phyloP scores from a whole-genome alignment of 768 basidiomycete species.

The Lyophyllum semitale region DNA sequence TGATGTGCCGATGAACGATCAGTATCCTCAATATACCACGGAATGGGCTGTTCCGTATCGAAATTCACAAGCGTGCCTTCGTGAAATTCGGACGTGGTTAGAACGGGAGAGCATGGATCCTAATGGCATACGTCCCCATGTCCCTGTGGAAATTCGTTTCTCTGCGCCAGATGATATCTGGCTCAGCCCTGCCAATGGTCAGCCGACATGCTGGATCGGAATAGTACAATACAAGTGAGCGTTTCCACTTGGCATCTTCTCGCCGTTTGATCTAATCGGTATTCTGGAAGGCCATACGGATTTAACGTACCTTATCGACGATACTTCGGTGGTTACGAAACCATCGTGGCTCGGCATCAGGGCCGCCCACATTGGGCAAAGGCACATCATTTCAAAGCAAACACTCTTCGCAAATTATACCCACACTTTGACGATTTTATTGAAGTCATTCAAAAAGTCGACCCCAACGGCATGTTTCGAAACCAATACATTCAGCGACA shows the following conservation, averaged over 20 bases:
- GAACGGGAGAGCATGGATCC: constrained; percentile 64
- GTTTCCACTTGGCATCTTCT: constrained; percentile 4
- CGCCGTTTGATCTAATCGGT: constrained; percentile 2
- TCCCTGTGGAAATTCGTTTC: constrained; percentile 91
- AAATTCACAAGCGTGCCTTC: constrained; percentile 65
- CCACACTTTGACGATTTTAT: constrained; percentile 82
- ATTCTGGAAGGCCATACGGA: constrained; percentile 74
- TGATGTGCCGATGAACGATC: neutral
- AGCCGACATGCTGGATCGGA: constrained; percentile 91
- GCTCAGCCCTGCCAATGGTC: constrained; percentile 85
- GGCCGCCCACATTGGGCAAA: constrained; percentile 98
- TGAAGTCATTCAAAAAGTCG: constrained; percentile 63
- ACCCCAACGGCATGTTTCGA: constrained; percentile 76
- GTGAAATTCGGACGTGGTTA: constrained; percentile 73
- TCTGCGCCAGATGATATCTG: constrained; percentile 89
- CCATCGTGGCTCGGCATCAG: constrained; percentile 63
- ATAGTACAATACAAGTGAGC: constrained; percentile 94
- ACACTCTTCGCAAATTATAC: constrained; percentile 66
- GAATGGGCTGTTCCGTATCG: constrained; percentile 91
- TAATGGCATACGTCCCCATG: constrained; percentile 83
- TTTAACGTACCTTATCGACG: constrained; percentile 78
- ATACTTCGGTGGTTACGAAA: constrained; percentile 77
- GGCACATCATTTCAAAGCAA: constrained; percentile 72
- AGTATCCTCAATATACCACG: constrained; percentile 93
- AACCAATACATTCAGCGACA: constrained; percentile 92